Base-by-base conservation (phyloP, 2,329 filamentous ascomycete genomes). In the Trichophyton benhamiae region DNA sequence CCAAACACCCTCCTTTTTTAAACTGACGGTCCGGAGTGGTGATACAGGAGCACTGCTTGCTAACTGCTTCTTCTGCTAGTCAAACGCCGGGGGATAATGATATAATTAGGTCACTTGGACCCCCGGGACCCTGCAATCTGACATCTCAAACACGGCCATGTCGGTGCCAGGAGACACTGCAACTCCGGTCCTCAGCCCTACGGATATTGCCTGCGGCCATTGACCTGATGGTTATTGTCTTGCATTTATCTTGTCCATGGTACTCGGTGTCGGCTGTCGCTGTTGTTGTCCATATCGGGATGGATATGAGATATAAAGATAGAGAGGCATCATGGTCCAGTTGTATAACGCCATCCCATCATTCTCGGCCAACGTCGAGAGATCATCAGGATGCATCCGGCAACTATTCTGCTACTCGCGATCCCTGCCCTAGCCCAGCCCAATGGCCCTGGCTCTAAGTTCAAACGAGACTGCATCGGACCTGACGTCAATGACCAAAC, bases 401-500 rank as follows among this genome's bases (percentile, higher is more conserved):
- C 33, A 13, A 38, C 41, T 5, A 13, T 44, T 7, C 7, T 17
- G 1, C 41, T 44, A n/a, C 41, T 44, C 3, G 4, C 41, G 5
- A 44, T 44, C n/a, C 41, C 41, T 44, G 41, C 41, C 15, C 13
- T 44, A n/a, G 41, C 41, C 41, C 41, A 20, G 41, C 15, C 41
- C 13, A 17, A 6, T 2, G 41, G 2, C 41, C 17, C n/a, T 6
- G 15, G 6, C 41, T 20, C n/a, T n/a, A 44, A 44, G 33, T 38
- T 38, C n/a, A 44, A 44, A 44, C 41, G 41, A n/a, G 41, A 44
- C 41, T 68, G 67, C 55, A 44, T 57, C 46, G 66, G 66, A 6
- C 67, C 68, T 3, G 55, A 63, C 2, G 67, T 74, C 60, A 76
- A 75, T 63, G 63, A 61, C 8, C 71, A 69, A 11, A 74, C 72